Conservation (phyloP, 805 yeast genomes). For the Zygoascus biomembranicola region DNA sequence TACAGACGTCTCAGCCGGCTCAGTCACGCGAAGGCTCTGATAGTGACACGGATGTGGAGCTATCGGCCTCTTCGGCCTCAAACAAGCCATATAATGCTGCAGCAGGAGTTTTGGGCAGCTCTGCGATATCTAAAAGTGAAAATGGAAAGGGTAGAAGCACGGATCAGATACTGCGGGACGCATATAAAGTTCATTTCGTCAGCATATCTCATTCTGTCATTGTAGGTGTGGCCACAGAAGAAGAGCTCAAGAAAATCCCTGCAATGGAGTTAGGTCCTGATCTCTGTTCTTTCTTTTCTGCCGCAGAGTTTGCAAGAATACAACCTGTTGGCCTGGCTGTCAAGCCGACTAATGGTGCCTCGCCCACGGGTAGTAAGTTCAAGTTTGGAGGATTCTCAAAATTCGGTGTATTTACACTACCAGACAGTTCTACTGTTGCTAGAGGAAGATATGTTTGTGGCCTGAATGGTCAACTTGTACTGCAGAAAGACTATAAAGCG, state of each 20-base stretch:
- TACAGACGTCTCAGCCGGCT: background rate
- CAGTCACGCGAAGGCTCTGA: constrained; percentile 5
- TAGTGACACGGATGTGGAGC: constrained; percentile 9
- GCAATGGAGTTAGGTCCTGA: constrained; percentile 12
- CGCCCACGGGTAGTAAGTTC: constrained; percentile 48
- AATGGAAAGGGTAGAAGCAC: background rate
- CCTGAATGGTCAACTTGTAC: constrained; percentile 64
- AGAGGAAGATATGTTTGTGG: constrained; percentile 49
- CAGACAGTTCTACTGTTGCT: constrained; percentile 28
- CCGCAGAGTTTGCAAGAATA: constrained; percentile 18
- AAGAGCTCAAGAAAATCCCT: constrained; percentile 6
- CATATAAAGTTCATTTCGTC: constrained; percentile 11
- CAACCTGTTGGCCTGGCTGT: constrained; percentile 35
- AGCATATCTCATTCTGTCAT: constrained; percentile 3
- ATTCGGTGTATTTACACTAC: constrained; percentile 47
- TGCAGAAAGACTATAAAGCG: constrained; percentile 51
- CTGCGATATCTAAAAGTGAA: background rate
- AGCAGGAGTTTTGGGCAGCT: background rate
- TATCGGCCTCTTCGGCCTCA: background rate
- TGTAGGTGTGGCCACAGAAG: background rate
- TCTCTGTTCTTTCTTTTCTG: constrained; percentile 16
- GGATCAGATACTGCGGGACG: background rate
- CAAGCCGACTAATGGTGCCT: constrained; percentile 24
- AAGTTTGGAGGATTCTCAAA: constrained; percentile 60
- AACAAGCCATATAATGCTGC: background rate